A percentile compares a stretch with the other conserved stretches of the same genome.
Evolutionary conservation across 2,329 filamentous ascomycete genomes (phyloP).

Genomic region (Hypoxylon sp.): DNA sequence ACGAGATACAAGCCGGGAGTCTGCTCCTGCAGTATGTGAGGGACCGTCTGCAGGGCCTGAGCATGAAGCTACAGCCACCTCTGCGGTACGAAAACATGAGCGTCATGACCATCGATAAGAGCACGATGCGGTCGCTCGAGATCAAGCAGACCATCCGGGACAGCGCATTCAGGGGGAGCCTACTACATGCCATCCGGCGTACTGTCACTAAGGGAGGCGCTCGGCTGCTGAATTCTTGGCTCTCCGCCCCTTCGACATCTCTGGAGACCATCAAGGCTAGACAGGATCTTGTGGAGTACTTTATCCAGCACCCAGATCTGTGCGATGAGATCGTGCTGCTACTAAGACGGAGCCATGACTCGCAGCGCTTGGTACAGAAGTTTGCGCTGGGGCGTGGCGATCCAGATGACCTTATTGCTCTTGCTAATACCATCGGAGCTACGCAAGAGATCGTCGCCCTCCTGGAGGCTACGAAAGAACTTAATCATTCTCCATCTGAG

Average conservation of each 20-base stretch:
- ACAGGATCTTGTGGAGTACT: conserved; percentile 84
- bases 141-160: conserved; percentile 90
- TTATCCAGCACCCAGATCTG: conserved; percentile 76
- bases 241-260: conserved; percentile 94
- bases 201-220: conserved; percentile 95
- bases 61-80: conserved; percentile 87
- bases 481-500: conserved; percentile 24
- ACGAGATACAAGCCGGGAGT: conserved; percentile 83
- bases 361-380: conserved; percentile 90
- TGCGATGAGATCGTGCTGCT: conserved; percentile 78
- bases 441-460: conserved; percentile 75
- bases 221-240: conserved; percentile 84
- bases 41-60: conserved; percentile 80
- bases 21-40: conserved; percentile 88
- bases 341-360: conserved; percentile 84
- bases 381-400: conserved; percentile 94
- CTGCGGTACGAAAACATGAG: conserved; percentile 80
- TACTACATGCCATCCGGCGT: conserved; percentile 89
- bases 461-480: conserved; percentile 54
- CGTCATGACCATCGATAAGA: conserved; percentile 92
- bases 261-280: conserved; percentile 82
- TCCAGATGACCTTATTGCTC: conserved; percentile 86
- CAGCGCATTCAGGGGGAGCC: conserved; percentile 81
- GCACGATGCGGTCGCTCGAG: conserved; percentile 89
- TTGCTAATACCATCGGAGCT: conserved; percentile 84